These are phyloP conservation scores for Cyberlindnera lachancei DNA, from an alignment of 805 yeast species.

Conservation along the genomic window DNA sequence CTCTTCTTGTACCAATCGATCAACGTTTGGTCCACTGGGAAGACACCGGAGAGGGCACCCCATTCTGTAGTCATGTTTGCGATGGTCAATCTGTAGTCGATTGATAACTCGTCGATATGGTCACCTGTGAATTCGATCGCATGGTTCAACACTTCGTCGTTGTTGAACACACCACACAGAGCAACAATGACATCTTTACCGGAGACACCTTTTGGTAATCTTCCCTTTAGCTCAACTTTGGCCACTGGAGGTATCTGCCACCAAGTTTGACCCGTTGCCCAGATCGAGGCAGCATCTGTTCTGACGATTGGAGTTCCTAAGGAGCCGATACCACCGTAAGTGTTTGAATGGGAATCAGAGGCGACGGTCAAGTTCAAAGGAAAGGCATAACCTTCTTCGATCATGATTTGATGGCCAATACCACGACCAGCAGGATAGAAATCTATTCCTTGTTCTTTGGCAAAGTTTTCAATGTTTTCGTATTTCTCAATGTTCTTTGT, in stretches of 20 bases:
- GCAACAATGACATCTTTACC: slow-evolving; percentile 98
- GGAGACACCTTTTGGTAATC: slow-evolving; percentile 77
- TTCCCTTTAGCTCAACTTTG: slow-evolving; percentile 76
- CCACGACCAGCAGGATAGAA: slow-evolving; percentile 99
- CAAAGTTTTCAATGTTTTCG: slow-evolving; percentile 81
- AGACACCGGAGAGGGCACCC: slow-evolving; percentile 96
- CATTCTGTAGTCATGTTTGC: slow-evolving; percentile 98
- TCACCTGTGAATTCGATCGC: slow-evolving; percentile 92
- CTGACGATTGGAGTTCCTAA: slow-evolving; percentile 97
- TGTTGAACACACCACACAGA: slow-evolving; percentile 85
- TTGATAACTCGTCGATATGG: slow-evolving; percentile 57
- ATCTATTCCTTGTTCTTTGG: slow-evolving; percentile 84
- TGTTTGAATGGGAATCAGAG: slow-evolving; percentile 95
- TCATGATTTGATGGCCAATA: slow-evolving; percentile 98
- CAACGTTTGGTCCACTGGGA: slow-evolving; percentile 86
- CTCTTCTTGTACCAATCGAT: slow-evolving; percentile 73
- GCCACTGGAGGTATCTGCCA: slow-evolving; percentile 99
- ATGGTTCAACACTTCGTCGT: slow-evolving; percentile 88
- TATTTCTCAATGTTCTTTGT: slow-evolving; percentile 88
- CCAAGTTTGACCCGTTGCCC: slow-evolving; percentile 99
- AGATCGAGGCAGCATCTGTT: slow-evolving; percentile 97
- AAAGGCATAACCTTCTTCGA: slow-evolving; percentile 97
- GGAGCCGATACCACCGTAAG: slow-evolving; percentile 95
- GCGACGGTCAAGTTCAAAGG: slow-evolving; percentile 93
- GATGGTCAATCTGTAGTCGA: slow-evolving; percentile 83